Base-by-base conservation (phyloP, 2,329 filamentous ascomycete genomes). In the Penicillium sp. region DNA sequence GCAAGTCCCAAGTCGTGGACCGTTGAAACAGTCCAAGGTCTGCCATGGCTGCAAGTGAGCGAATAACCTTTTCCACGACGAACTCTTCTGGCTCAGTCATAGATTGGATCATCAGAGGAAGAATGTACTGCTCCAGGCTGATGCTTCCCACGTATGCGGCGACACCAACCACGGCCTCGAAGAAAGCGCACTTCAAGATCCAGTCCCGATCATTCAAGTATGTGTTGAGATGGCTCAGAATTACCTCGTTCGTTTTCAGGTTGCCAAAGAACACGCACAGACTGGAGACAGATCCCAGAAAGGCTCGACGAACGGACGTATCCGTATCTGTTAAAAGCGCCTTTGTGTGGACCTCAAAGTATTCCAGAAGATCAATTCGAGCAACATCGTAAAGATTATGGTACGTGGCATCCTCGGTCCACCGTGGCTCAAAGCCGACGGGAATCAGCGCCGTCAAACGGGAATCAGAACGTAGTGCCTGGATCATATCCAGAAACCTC, bases 141-240 rank as follows among this genome's bases (percentile, higher is more conserved):
- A 85, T 88, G 52, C 88, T 90, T 25, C 93, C 93, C 29, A 97
- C 81, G 59, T 95, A 95, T 1, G 88, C 83, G 3, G 91, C 89
- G 56, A 98, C 91, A 3, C 91, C 92, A 13, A 97, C 89, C 24
- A 97, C 89, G 0, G 90, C 89, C 64, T 95, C 91, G 63, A 98
- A 96, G 66, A 97, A 97, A 2, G 92, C 90, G 62, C 90, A 96
- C 68, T 95, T 96, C 28, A 98, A 75, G 67, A 89, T 89, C 93
- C 93, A 98, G 66, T 98, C 91, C 37, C 87, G 83, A 62, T 97
- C 93, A 59, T 98, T 98, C 7, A 98, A 74, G 62, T 98, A 98
- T 0, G 93, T 98, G 65, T 97, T 97, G 25, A 98, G 76, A 72
- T 98, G 93, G 28, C 90, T 95, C 20, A 98, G 75, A 13, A 98